Percentiles rank a stretch among this genome's conserved stretches.
These are phyloP conservation scores for Penicilliopsis zonata DNA, from an alignment of 495 filamentous ascomycete species.

Conservation along the genomic window DNA sequence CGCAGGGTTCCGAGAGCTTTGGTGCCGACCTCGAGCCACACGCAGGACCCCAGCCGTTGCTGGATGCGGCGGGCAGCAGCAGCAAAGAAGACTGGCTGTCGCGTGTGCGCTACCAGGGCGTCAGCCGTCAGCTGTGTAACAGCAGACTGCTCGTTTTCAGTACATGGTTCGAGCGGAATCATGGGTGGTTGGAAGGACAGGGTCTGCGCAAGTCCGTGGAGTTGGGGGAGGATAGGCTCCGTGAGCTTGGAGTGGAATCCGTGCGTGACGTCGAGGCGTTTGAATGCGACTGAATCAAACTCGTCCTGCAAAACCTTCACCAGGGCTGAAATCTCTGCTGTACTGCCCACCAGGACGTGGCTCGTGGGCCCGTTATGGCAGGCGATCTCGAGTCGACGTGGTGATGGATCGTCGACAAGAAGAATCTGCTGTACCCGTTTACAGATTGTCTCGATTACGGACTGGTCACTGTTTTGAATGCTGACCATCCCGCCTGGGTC, in stretches of 20 bases:
- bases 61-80: constrained; percentile 34
- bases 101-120: constrained; percentile 33
- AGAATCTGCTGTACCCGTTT: not conserved
- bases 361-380: constrained; percentile 38
- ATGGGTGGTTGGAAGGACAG: constrained; percentile 17
- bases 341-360: constrained; percentile 33
- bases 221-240: constrained; percentile 19
- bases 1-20: constrained; percentile 11
- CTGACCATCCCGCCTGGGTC: constrained; percentile 41
- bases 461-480: constrained; percentile 23
- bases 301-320: constrained; percentile 1
- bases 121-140: constrained; percentile 23
- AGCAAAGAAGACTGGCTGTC: constrained; percentile 38
- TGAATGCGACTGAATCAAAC: constrained; percentile 14
- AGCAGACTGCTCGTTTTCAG: constrained; percentile 8
- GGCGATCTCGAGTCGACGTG: constrained; percentile 22
- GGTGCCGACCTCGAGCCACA: constrained; percentile 42
- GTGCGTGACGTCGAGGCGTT: constrained; percentile 35
- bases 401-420: too few relatives aligned
- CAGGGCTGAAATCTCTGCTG: constrained; percentile 16
- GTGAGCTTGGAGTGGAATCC: constrained; percentile 40
- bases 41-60: constrained; percentile 14
- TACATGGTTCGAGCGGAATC: constrained; percentile 22
- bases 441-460: constrained; percentile 3
- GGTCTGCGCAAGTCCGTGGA: constrained; percentile 13